Evolutionary conservation across 371 early-diverging fungal species (phyloP).

Genomic region (Syncephalis fuscata): DNA sequence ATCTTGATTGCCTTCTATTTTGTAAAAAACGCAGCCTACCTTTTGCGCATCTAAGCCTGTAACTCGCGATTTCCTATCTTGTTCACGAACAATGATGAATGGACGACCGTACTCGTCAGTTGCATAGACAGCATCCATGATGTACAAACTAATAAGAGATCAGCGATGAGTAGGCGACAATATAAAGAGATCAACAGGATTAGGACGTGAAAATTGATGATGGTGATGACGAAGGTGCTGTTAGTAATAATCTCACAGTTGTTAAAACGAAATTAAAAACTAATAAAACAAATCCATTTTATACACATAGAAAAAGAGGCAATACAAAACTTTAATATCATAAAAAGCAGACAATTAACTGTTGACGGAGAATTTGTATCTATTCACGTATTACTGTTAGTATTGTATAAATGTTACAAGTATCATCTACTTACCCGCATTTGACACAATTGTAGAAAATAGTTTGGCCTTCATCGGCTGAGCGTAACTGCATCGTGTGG

Average conservation of each 20-base stretch:
- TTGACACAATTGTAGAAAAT: slow-evolving; percentile 96
- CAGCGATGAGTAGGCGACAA: no score
- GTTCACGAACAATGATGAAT: slow-evolving; percentile 91
- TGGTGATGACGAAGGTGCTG: no score
- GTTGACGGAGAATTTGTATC: slow-evolving; percentile 9
- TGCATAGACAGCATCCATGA: slow-evolving; percentile 28
- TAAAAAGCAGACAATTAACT: slow-evolving; percentile 1
- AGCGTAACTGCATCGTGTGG: slow-evolving; percentile 96
- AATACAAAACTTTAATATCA: no score
- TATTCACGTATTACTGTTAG: slow-evolving; percentile 1
- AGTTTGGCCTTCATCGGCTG: slow-evolving; percentile 99
- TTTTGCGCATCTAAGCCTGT: slow-evolving; percentile 84
- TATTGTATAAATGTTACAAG: no score
- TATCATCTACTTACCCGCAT: slow-evolving; percentile 65
- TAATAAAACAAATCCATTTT: no score
- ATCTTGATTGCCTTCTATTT: no score
- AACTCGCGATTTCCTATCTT: slow-evolving; percentile 73
- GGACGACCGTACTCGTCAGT: slow-evolving; percentile 94
- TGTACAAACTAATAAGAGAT: background rate
- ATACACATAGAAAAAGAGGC: no score
- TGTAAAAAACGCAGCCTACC: slow-evolving; percentile 30
- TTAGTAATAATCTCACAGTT: no score
- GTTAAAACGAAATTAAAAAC: no score
- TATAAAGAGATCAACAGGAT: no score
- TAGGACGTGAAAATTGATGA: no score